Percentiles rank a stretch among this genome's conserved stretches.
Conservation (phyloP, 805 yeast genomes). For the Suhomyces xylopsoci region DNA sequence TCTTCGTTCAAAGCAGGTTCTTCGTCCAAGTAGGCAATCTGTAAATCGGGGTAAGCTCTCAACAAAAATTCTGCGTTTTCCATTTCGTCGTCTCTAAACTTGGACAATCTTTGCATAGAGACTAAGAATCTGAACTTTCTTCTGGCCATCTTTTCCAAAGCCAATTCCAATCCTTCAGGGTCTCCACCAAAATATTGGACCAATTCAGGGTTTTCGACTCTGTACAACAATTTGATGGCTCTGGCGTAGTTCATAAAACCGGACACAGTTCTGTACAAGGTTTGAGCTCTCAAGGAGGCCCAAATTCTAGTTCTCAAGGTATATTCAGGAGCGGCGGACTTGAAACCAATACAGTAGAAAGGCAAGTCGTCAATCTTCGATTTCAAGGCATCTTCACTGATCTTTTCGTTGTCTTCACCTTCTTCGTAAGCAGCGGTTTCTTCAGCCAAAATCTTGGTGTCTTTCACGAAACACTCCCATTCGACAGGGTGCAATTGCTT, state of each 20-base stretch:
- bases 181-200: constrained; percentile 99
- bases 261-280: constrained; percentile 92
- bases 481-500: constrained; percentile 95
- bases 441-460: constrained; percentile 91
- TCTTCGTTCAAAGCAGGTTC: constrained; percentile 74
- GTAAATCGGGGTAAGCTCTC: constrained; percentile 80
- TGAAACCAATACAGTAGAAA: constrained; percentile 94
- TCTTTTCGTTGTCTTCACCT: constrained; percentile 42
- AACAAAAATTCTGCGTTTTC: constrained; percentile 79
- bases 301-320: constrained; percentile 95
- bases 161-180: constrained; percentile 94
- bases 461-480: constrained; percentile 97
- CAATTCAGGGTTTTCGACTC: constrained; percentile 92
- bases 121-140: constrained; percentile 79
- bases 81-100: constrained; percentile 69
- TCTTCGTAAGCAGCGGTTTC: constrained; percentile 82
- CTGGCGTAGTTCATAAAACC: constrained; percentile 98
- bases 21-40: constrained; percentile 92
- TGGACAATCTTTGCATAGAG: constrained; percentile 80
- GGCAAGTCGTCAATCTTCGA: constrained; percentile 88
- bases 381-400: constrained; percentile 62
- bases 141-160: constrained; percentile 83
- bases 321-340: constrained; percentile 95
- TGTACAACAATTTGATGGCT: constrained; percentile 88
- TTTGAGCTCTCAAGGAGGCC: constrained; percentile 98